A percentile compares a stretch with the other conserved stretches of the same genome.
Evolutionary conservation across 768 basidiomycete genomes (phyloP).

Genomic region (Tricholomella constricta): DNA sequence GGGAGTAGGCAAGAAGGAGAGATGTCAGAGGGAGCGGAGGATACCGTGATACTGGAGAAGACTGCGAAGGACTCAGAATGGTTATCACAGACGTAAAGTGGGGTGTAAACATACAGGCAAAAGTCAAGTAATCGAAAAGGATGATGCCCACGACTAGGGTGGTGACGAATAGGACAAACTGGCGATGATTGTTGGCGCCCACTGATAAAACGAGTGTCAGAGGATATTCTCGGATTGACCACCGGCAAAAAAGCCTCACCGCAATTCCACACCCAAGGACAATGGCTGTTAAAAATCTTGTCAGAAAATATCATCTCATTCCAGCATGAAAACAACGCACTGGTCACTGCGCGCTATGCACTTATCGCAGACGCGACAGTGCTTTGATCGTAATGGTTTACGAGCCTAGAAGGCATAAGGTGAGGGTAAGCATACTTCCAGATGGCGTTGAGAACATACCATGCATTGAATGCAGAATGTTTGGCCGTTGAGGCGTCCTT

Average conservation of each 20-base stretch:
- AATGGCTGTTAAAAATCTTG: conserved; percentile 62
- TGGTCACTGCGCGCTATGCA: conserved; percentile 93
- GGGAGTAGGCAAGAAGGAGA: conserved; percentile 73
- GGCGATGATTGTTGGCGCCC: conserved; percentile 91
- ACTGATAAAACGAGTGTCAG: conserved; percentile 46
- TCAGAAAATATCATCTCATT: conserved; percentile 4
- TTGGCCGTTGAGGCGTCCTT: conserved; percentile 89
- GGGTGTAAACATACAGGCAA: conserved; percentile 61
- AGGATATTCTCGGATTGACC: not conserved
- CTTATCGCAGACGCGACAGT: conserved; percentile 89
- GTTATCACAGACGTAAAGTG: not conserved
- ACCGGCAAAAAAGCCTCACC: conserved; percentile 50
- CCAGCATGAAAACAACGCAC: conserved; percentile 46
- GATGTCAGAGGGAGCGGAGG: conserved; percentile 38
- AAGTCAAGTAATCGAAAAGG: conserved; percentile 83
- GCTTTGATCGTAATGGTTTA: conserved; percentile 92
- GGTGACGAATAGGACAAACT: conserved; percentile 91
- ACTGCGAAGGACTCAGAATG: conserved; percentile 37
- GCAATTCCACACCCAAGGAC: conserved; percentile 99
- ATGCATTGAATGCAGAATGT: conserved; percentile 97
- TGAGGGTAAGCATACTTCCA: not conserved
- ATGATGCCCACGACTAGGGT: conserved; percentile 81
- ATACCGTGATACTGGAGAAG: conserved; percentile 48
- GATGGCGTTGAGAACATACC: conserved; percentile 44
- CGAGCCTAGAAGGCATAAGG: conserved; percentile 51